phyloP scores from a whole-genome alignment of 2,329 filamentous ascomycete genomes.

The Venturia asperata region DNA sequence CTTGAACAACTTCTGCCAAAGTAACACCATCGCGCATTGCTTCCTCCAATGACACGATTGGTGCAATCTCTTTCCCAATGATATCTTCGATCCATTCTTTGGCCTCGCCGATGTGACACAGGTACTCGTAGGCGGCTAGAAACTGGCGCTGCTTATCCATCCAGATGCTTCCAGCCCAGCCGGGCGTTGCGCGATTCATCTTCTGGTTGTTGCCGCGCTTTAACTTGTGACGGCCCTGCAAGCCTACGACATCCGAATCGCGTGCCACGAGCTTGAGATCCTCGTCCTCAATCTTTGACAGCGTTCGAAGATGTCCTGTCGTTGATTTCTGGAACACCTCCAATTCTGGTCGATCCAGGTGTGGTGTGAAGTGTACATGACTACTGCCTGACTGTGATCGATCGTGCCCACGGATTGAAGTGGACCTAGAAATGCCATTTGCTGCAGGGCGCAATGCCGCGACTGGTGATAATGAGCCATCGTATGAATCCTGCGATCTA shows the following conservation, averaged over 20 bases:
- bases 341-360: slow-evolving; percentile 51
- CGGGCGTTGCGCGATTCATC: slow-evolving; percentile 42
- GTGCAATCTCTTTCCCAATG: slow-evolving; percentile 74
- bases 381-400: background rate
- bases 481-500: slow-evolving; percentile 46
- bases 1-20: slow-evolving; percentile 85
- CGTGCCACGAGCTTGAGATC: slow-evolving; percentile 74
- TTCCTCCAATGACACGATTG: slow-evolving; percentile 90
- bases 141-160: slow-evolving; percentile 99
- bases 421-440: slow-evolving; percentile 34
- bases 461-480: slow-evolving; percentile 40
- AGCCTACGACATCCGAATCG: slow-evolving; percentile 77
- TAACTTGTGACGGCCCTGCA: slow-evolving; percentile 75
- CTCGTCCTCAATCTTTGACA: slow-evolving; percentile 72
- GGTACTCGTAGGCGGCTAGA: slow-evolving; percentile 92
- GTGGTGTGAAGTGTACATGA: slow-evolving; percentile 24
- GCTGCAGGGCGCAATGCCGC: slow-evolving; percentile 39
- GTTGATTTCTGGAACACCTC: slow-evolving; percentile 79
- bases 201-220: slow-evolving; percentile 54
- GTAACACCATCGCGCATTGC: slow-evolving; percentile 88
- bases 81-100: slow-evolving; percentile 99
- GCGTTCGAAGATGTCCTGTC: slow-evolving; percentile 77
- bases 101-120: slow-evolving; percentile 97
- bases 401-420: slow-evolving; percentile 21
- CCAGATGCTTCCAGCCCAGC: slow-evolving; percentile 82